Conservation (phyloP, 352 stramenopile genomes). For the Globisporangium barbulae region DNA sequence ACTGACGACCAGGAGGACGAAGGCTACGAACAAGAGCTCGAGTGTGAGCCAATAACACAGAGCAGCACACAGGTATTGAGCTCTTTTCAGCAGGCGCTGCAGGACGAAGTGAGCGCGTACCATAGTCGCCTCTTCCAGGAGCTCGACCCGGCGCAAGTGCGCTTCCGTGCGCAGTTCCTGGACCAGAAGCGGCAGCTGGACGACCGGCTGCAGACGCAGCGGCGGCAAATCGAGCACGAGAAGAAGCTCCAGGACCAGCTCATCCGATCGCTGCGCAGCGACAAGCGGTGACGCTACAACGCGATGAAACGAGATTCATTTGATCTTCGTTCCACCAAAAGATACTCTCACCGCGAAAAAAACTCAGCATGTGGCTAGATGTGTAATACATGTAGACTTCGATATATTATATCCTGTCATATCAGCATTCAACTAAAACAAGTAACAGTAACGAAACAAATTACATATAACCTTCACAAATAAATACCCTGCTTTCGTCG, state of each 20-base stretch:
- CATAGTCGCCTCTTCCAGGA: slow-evolving; percentile 32
- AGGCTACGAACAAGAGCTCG: neutral
- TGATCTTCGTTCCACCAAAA: neutral
- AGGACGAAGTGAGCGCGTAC: slow-evolving; percentile 29
- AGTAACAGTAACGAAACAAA: neutral
- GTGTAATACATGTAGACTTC: neutral
- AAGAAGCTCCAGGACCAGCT: slow-evolving; percentile 33
- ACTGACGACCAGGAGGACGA: neutral
- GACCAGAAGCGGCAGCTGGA: slow-evolving; percentile 24
- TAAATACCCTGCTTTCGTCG: neutral
- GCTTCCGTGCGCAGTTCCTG: slow-evolving; percentile 22
- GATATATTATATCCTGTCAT: neutral
- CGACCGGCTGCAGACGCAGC: slow-evolving; percentile 20
- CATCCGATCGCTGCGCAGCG: slow-evolving; percentile 14
- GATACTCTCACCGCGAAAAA: neutral
- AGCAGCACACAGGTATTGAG: slow-evolving; percentile 12
- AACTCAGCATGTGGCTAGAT: neutral
- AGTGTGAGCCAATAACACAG: neutral
- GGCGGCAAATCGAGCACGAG: slow-evolving; percentile 28
- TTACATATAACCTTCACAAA: neutral
- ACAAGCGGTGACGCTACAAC: neutral
- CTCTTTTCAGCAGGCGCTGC: slow-evolving; percentile 25
- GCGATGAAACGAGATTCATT: neutral
- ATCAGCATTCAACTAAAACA: neutral
- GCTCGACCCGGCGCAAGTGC: slow-evolving; percentile 31